Base-by-base conservation (phyloP, 2,329 filamentous ascomycete species). In the Fusarium austroafricanum region DNA sequence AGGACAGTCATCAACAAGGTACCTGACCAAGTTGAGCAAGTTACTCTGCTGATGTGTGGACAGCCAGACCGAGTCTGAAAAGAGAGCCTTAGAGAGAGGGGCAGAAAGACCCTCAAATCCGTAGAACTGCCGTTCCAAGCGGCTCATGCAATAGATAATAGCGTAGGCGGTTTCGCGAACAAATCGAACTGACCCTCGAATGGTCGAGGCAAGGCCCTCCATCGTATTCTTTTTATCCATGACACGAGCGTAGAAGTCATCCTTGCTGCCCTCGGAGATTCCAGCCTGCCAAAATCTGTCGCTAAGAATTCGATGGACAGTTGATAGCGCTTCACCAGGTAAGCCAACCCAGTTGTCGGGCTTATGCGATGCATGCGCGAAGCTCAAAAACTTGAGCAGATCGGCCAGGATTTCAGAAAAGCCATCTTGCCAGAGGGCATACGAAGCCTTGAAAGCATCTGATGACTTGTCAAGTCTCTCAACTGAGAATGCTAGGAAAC, bases 271-370 rank as follows among this genome's bases (percentile, higher is more conserved):
- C 65, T 91, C 92, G 0, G 96, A 98, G 50, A 99, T 99, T 11
- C 96, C 96, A 9, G 94, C 93, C 82, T 99, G 96, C 96, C 96
- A 99, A 78, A 99, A 99, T 23, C 96, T 87, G 79, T 99, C 96
- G 15, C 94, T 97, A 21, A 99, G 82, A 20, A 98, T 93, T 21
- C 92, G 88, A 42, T 89, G 87, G 38, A 98, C 92, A 52, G 97
- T 88, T 7, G 86, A 82, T 60, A 90, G 90, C 83, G 96, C 90
- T 40, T 96, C 93, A 12, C 83, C 77, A 2, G 94, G 90, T 17
- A 97, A 81, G 31, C 90, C 87, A 11, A 86, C 83, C 95, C 96
- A 99, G 75, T 94, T 96, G 20, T 87, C 83, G 2, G 92, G 88
- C 72, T 97, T 94, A 75, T 97, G 94, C 65, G 96, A 94, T 2